A percentile compares a stretch with the other conserved stretches of the same genome.
Conservation (phyloP, 2,329 filamentous ascomycete genomes). For the Talaromyces verruculosus region DNA sequence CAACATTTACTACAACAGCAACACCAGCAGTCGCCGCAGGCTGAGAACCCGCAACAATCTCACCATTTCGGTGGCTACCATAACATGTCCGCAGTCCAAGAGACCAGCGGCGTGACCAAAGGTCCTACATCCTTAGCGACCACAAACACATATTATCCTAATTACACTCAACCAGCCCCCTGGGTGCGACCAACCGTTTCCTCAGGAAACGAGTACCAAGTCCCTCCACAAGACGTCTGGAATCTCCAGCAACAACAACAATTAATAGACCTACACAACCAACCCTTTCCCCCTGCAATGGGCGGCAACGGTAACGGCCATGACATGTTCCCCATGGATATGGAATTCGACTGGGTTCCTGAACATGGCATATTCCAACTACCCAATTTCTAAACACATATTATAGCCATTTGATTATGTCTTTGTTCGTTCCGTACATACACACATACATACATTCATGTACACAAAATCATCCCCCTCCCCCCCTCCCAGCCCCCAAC, state of each 20-base stretch:
- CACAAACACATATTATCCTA: slow-evolving; percentile 4
- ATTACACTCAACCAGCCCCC: slow-evolving; percentile 8
- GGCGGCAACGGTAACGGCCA: not conserved
- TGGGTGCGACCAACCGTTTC: slow-evolving; percentile 7
- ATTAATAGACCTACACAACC: not conserved
- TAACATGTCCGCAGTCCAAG: slow-evolving; percentile 1
- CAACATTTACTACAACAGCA: slow-evolving; percentile 8
- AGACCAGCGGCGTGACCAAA: not conserved
- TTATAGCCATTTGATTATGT: slow-evolving; percentile 1
- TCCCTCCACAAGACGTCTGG: slow-evolving; percentile 14
- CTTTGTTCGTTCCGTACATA: not conserved
- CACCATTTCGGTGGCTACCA: slow-evolving; percentile 3
- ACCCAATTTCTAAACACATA: slow-evolving; percentile 15
- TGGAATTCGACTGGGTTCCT: slow-evolving; percentile 24
- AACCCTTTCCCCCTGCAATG: not conserved
- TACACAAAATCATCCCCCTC: not conserved
- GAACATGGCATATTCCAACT: slow-evolving; percentile 21
- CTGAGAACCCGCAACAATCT: slow-evolving; percentile 1
- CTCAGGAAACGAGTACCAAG: not conserved
- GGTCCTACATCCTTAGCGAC: not conserved
- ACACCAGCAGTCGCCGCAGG: slow-evolving; percentile 1
- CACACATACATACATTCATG: not conserved
- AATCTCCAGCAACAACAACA: slow-evolving; percentile 6
- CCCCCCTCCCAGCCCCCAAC: too few relatives aligned
- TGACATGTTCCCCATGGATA: slow-evolving; percentile 17